A percentile compares a stretch with the other conserved stretches of the same genome.
Conservation (phyloP, 148 eudicot species). For the Cornus suecica region DNA sequence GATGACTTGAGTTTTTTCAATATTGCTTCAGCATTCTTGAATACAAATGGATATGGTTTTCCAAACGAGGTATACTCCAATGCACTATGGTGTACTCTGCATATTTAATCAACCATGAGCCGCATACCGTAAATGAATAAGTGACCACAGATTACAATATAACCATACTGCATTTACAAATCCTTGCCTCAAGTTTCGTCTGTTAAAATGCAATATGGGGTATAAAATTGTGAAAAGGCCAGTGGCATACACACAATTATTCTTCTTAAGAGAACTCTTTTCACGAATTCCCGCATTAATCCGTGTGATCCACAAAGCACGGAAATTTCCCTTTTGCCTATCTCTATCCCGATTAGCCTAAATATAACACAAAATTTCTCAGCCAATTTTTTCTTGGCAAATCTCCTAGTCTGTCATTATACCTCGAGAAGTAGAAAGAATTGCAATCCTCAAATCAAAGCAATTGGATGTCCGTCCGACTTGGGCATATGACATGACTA, state of each 20-base stretch:
- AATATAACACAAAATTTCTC: no score
- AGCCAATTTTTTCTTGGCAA: neutral
- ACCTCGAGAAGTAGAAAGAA: neutral
- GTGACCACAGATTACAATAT: neutral
- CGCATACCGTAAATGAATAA: neutral
- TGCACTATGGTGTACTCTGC: conserved; percentile 46
- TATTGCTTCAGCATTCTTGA: conserved; percentile 43
- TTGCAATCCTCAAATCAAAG: no score
- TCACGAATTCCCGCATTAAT: no score
- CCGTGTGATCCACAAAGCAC: no score
- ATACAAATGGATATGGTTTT: conserved; percentile 55
- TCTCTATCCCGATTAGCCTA: no score
- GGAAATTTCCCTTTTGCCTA: no score
- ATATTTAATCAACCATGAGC: conserved; percentile 1
- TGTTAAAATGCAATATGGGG: neutral
- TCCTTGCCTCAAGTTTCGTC: neutral
- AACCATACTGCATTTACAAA: neutral
- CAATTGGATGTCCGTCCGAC: no score
- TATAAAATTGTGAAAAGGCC: neutral
- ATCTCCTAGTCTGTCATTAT: neutral
- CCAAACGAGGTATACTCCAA: conserved; percentile 43
- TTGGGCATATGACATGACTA: no score
- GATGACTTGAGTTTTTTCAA: conserved; percentile 32
- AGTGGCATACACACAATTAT: neutral
- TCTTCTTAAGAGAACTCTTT: no score